Evolutionary conservation across 352 stramenopile species (phyloP), one percentile per base, ranked within the genome.

Genomic region (Peronosclerospora sorghi): DNA sequence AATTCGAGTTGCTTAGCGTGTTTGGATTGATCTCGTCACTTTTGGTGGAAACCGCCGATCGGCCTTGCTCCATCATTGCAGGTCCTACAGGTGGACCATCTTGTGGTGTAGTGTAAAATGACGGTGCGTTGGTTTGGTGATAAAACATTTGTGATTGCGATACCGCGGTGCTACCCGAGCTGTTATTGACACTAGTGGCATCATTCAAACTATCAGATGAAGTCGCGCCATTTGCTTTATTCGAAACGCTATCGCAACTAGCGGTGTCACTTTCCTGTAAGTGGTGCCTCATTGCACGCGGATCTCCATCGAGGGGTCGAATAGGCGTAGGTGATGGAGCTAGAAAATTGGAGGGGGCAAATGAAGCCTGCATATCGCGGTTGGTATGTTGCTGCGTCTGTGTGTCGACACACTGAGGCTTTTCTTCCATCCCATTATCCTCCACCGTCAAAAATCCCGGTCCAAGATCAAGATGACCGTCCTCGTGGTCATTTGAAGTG

Each of bases 301-400:
- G 77, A 41, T 89, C 77, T 19, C 73, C 74, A 24, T 71, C 47
- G 17, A 89, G 39, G 13, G 77, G 77, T 3, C 77, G 77, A 53
- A 89, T 89, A 8, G 77, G 77, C 21, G 77, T 89, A 9, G 74
- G 77, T 19, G 64, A 61, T 4, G 72, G 56, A n/a, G 74, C 65
- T 18, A 87, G 43, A 50, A 85, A 86, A 14, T 75, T 75, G 4
- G 71, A 69, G 8, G 74, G 62, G 12, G 68, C 64, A 29, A 78
- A 84, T 19, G 71, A 59, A 30, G 80, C 81, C 49, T 80, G 66
- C 50, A 69, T 61, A 45, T 67, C 44, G 13, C 12, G 40, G 17
- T 37, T 50, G 7, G 15, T 32, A 15, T 51, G 42, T 20, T 44
- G 32, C 28, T 58, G 37, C 27, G 39, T 28, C 18, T 48, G 44